Base-by-base conservation (phyloP, 805 yeast genomes). In the Myxozyma sirexii region DNA sequence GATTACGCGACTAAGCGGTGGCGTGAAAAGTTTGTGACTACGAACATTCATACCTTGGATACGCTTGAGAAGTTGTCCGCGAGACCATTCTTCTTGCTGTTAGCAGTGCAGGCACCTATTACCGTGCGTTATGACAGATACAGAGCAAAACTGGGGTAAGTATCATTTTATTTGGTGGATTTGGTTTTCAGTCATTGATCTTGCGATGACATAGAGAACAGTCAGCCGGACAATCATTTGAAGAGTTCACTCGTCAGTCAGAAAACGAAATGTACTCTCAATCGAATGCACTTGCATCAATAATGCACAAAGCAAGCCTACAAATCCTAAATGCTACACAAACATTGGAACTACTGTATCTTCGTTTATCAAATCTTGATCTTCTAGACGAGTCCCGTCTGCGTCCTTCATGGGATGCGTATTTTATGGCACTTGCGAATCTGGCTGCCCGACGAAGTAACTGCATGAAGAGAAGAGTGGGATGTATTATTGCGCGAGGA, bases 391-490 rank as follows among this genome's bases (percentile, higher is more conserved):
- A 76, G 21, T 75, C 83, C 21, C 76, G 96, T 37, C 77, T 90
- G 35, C 77, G 99, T 57, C 99, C 99, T 1, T 82, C 86, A 2
- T 94, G 99, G 99, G 99, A 94, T 72, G 82, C 93, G 1, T 94
- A 94, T 72, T 94, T 94, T 74, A 94, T 94, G 99, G 79, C 85
- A 44, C 75, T 94, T 60, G 97, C 99, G 0, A 91, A 90, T 66
- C 79, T 94, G 69, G 99, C 99, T 0, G 96, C 99, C 0, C 77
- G 86, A 48, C 78, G 99, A 65, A 86, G 96, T 27, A 94, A 94
- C 67, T 94, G 99, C 76, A 94, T 94, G 98, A 94, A 94, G 73
- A 78, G 99, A 60, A 80, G 96, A 54, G 99, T 94, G 2, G 99
- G 99, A 0, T 93, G 98, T 74, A 98, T 94, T 7, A 82, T 94